Percentiles rank a stretch among this genome's conserved stretches.
Conservation (phyloP, 495 filamentous ascomycete genomes). For the Annulohypoxylon stygium region DNA sequence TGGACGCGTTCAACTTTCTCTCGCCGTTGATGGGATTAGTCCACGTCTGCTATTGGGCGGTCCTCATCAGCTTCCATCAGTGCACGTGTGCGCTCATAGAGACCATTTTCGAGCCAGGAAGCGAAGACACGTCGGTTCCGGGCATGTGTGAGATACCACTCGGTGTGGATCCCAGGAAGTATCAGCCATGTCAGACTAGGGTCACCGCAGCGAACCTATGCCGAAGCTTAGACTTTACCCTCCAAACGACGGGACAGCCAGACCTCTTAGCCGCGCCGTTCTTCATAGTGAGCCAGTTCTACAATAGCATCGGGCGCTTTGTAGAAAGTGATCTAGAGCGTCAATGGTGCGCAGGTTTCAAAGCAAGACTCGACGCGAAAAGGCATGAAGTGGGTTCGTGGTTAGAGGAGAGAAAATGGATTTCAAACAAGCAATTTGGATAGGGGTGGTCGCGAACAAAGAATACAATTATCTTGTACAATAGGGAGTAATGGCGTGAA, state of each 20-base stretch:
- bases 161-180: constrained; percentile 44
- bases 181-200: constrained; percentile 47
- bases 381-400: constrained; percentile 41
- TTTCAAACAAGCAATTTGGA: constrained; percentile 39
- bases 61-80: constrained; percentile 56
- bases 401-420: constrained; percentile 49
- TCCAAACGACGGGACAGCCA: constrained; percentile 54
- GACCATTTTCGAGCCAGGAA: constrained; percentile 52
- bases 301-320: constrained; percentile 42
- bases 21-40: constrained; percentile 51
- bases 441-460: constrained; percentile 14
- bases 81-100: constrained; percentile 55
- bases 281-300: constrained; percentile 53
- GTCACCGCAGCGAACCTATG: constrained; percentile 55
- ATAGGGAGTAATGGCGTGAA: neutral
- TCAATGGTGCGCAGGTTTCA: constrained; percentile 59
- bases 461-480: neutral
- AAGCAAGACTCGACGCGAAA: constrained; percentile 44
- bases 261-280: constrained; percentile 56
- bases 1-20: constrained; percentile 53
- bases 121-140: neutral
- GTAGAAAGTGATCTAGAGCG: constrained; percentile 55
- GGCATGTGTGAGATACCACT: constrained; percentile 41
- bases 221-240: constrained; percentile 56
- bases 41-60: constrained; percentile 59